These are phyloP conservation scores for Tritrichomonas musculus DNA, from an alignment of 208 protist species.

Conservation along the genomic window DNA sequence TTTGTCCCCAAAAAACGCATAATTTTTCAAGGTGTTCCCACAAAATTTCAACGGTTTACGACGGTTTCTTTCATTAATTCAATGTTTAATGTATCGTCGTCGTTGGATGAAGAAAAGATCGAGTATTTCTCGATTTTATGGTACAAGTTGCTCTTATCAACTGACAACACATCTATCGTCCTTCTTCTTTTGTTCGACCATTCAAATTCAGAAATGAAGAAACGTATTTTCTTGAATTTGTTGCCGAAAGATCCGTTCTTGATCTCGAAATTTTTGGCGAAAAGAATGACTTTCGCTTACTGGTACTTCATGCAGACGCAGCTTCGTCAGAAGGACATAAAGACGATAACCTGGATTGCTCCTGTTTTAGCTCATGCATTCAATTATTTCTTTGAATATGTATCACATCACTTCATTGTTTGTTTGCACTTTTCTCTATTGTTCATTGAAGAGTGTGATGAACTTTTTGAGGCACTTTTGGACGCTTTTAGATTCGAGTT, in stretches of 20 bases:
- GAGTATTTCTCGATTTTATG: background rate
- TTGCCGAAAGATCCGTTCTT: background rate
- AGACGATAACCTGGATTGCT: background rate
- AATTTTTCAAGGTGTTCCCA: background rate
- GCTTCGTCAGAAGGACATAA: background rate
- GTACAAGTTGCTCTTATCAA: background rate
- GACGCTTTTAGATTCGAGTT: background rate
- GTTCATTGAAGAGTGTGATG: background rate
- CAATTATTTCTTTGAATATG: background rate
- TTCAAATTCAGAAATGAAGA: background rate
- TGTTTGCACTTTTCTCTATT: background rate
- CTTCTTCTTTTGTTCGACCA: background rate
- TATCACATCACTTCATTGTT: background rate
- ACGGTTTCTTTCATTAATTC: background rate
- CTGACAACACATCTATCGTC: background rate
- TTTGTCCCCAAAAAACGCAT: background rate
- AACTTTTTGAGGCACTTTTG: background rate
- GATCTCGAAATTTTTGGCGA: background rate
- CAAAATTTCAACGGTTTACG: background rate
- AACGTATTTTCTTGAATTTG: background rate
- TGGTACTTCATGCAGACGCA: constrained; percentile 11
- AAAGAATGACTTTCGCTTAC: background rate
- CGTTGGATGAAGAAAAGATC: background rate
- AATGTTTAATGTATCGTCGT: background rate
- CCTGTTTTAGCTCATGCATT: background rate